Evolutionary conservation across 495 filamentous ascomycete genomes (phyloP).

Genomic region (Aeminium ludgeri): DNA sequence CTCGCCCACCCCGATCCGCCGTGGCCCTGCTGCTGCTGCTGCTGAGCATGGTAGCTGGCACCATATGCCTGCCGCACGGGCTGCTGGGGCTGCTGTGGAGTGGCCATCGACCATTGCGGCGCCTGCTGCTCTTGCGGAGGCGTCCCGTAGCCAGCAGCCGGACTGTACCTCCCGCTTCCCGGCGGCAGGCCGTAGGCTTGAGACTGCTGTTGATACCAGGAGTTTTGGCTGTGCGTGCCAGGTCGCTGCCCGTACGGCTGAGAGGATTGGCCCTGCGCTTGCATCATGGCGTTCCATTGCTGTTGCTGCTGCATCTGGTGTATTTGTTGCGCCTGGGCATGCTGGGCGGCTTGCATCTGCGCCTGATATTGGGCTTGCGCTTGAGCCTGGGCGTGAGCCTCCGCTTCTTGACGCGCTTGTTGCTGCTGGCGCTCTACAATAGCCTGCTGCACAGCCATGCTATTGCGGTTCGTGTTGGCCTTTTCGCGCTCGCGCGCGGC

Average conservation of each 20-base stretch:
- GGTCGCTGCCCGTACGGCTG: background rate
- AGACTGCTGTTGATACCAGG: slow-evolving; percentile 1
- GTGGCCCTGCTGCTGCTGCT: slow-evolving; percentile 6
- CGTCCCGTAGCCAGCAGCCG: background rate
- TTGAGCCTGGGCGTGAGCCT: slow-evolving; percentile 3
- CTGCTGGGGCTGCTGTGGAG: background rate
- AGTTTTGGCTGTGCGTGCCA: background rate
- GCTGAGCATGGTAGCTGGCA: slow-evolving; percentile 3
- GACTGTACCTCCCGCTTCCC: background rate
- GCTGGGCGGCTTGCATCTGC: slow-evolving; percentile 6
- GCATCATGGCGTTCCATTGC: background rate
- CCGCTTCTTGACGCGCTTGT: slow-evolving; percentile 3
- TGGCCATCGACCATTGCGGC: background rate
- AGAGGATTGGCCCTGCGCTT: background rate
- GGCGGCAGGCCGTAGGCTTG: background rate
- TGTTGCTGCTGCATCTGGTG: slow-evolving; percentile 5
- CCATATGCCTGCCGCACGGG: slow-evolving; percentile 4
- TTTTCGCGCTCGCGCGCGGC: slow-evolving; percentile 16
- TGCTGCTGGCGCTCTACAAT: slow-evolving; percentile 12
- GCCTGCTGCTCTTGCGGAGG: background rate
- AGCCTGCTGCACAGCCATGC: slow-evolving; percentile 13
- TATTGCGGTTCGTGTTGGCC: slow-evolving; percentile 4
- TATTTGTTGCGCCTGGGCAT: slow-evolving; percentile 5
- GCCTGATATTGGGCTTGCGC: slow-evolving; percentile 3
- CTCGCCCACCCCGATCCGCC: no score